A percentile compares a stretch with the other conserved stretches of the same genome.
Evolutionary conservation across 2,329 filamentous ascomycete genomes (phyloP).

Genomic region (Bipolaris sorokiniana): DNA sequence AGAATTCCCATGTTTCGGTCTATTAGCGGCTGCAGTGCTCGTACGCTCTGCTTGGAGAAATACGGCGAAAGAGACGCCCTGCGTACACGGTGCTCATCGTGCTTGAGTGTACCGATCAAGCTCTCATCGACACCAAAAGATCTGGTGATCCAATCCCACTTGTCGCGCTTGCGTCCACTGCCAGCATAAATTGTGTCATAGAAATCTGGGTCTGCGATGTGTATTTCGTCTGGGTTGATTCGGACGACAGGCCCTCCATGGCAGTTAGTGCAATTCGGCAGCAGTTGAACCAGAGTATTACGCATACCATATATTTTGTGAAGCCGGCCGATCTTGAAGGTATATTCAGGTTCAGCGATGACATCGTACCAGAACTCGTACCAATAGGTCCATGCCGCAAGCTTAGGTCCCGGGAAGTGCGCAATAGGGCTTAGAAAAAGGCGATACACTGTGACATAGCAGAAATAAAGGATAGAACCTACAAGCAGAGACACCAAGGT

Average conservation of each 20-base stretch:
- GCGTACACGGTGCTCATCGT: constrained; percentile 32
- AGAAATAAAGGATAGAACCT: background rate
- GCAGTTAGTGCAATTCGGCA: background rate
- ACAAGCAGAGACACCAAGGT: constrained; percentile 1
- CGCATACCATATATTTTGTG: constrained; percentile 17
- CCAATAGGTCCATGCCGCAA: constrained; percentile 20
- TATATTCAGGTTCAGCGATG: constrained; percentile 15
- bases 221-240: constrained; percentile 14
- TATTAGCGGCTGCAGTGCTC: background rate
- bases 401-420: constrained; percentile 21
- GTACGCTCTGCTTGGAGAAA: constrained; percentile 26
- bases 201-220: constrained; percentile 17
- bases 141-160: background rate
- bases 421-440: constrained; percentile 16
- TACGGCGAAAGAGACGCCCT: constrained; percentile 30
- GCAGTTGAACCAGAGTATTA: background rate
- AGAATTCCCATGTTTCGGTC: background rate
- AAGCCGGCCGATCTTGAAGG: constrained; percentile 5
- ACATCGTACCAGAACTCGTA: constrained; percentile 20
- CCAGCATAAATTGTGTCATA: constrained; percentile 5
- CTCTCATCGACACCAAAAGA: constrained; percentile 18
- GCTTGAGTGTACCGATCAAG: constrained; percentile 23
- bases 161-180: background rate
- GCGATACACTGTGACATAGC: constrained; percentile 10
- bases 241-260: constrained; percentile 4